A percentile compares a stretch with the other conserved stretches of the same genome.
phyloP scores from a whole-genome alignment of 768 basidiomycete species.

The Grammothele lineata region DNA sequence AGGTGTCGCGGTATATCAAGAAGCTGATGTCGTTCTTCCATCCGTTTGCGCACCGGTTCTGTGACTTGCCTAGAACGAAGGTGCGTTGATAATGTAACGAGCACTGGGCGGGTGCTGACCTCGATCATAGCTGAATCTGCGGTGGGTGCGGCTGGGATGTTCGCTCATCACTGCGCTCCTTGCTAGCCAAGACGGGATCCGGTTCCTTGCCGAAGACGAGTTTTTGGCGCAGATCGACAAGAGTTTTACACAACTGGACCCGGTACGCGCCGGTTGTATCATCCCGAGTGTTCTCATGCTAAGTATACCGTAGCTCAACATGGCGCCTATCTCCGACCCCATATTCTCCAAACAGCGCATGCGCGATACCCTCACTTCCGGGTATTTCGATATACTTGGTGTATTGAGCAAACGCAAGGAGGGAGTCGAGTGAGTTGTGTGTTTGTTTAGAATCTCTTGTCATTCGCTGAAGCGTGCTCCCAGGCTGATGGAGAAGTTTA shows the following conservation, averaged over 20 bases:
- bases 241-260: slow-evolving; percentile 89
- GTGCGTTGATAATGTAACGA: slow-evolving; percentile 28
- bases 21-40: slow-evolving; percentile 92
- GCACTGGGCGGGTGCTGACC: neutral
- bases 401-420: slow-evolving; percentile 84
- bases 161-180: slow-evolving; percentile 79
- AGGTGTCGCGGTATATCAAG: slow-evolving; percentile 84
- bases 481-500: slow-evolving; percentile 87
- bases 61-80: slow-evolving; percentile 69
- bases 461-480: neutral
- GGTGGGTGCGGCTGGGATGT: slow-evolving; percentile 86
- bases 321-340: slow-evolving; percentile 67
- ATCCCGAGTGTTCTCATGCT: neutral
- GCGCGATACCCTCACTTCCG: slow-evolving; percentile 78
- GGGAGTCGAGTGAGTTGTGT: slow-evolving; percentile 83
- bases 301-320: slow-evolving; percentile 54
- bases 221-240: slow-evolving; percentile 80
- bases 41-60: slow-evolving; percentile 85
- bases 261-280: slow-evolving; percentile 47
- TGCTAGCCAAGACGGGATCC: slow-evolving; percentile 75
- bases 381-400: slow-evolving; percentile 95
- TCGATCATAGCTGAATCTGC: slow-evolving; percentile 55
- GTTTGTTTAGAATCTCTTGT: slow-evolving; percentile 23
- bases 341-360: slow-evolving; percentile 84
- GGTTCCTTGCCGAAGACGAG: slow-evolving; percentile 84